Conservation (phyloP, 2,329 filamentous ascomycete genomes). For the Calonectria naviculata region DNA sequence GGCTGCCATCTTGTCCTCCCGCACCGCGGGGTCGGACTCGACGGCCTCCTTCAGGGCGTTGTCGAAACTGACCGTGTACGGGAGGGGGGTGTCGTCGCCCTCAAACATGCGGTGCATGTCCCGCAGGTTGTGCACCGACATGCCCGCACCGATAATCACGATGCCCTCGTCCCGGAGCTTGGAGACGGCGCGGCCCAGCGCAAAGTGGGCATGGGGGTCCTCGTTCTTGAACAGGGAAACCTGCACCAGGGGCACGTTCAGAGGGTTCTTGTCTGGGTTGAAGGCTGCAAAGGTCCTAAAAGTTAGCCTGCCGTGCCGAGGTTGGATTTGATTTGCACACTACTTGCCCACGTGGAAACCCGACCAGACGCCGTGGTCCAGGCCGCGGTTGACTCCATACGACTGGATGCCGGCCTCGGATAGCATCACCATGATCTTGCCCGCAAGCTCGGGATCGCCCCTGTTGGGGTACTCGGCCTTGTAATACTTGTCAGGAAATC, state of each 20-base stretch:
- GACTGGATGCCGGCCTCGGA: slow-evolving; percentile 68
- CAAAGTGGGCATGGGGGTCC: slow-evolving; percentile 73
- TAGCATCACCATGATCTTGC: slow-evolving; percentile 66
- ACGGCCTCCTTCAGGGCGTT: slow-evolving; percentile 75
- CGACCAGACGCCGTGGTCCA: slow-evolving; percentile 82
- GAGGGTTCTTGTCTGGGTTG: slow-evolving; percentile 68
- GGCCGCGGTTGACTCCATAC: slow-evolving; percentile 69
- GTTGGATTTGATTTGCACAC: slow-evolving; percentile 1
- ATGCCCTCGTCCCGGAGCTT: slow-evolving; percentile 75
- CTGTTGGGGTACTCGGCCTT: slow-evolving; percentile 73
- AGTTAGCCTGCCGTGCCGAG: slow-evolving; percentile 12
- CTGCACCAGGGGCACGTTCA: slow-evolving; percentile 77
- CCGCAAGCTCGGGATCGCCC: slow-evolving; percentile 69
- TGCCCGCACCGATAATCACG: slow-evolving; percentile 77
- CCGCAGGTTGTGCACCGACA: slow-evolving; percentile 79
- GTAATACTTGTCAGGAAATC: slow-evolving; percentile 78
- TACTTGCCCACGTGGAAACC: slow-evolving; percentile 64
- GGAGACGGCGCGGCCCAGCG: slow-evolving; percentile 73
- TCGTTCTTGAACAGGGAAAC: slow-evolving; percentile 75
- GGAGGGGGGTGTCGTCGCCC: slow-evolving; percentile 57
- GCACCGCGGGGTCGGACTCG: slow-evolving; percentile 51
- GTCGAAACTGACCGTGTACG: slow-evolving; percentile 73
- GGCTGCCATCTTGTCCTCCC: slow-evolving; percentile 53
- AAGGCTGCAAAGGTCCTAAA: slow-evolving; percentile 60
- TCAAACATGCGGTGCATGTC: slow-evolving; percentile 53